Evolutionary conservation across 768 basidiomycete genomes (phyloP), one percentile per base, ranked within the genome.

Genomic region (Termitomyces sp.): DNA sequence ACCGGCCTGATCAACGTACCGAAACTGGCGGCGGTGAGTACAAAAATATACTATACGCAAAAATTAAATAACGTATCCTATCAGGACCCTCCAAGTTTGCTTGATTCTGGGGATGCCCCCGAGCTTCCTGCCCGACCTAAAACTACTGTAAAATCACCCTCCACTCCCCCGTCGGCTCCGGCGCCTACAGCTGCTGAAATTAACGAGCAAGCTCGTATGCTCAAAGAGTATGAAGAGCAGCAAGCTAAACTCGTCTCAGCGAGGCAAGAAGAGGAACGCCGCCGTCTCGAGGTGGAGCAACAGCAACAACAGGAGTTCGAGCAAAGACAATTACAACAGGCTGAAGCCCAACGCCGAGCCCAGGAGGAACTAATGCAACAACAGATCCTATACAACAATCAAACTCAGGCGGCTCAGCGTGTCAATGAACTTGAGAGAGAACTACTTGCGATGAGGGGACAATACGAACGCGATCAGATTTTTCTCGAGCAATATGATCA

Each of bases 1-100:
- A 99, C 97, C 10, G 92, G 95, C 42, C 80, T 99, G 31, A 97
- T 98, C 66, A 99, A 98, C 69, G 95, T 99, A 2, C 97, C 97
- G 11, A 99, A 98, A 70, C 80, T 99, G 33, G 96, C 94, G 42
- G 86, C 91, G 66, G 94, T 93, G 64, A 39, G 82, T 63, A 18
- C 15, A 12, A 29, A 36, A 11, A n/a, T 15, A 53, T 13, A 32
- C 18, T 43, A 50, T 13, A 20, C 33, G 12, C 41, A 23, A 35
- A 40, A 46, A 22, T 16, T 48, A 6, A 33, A 18, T 44, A 20
- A 62, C 33, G 31, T 29, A 20, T 50, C 42, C 27, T 20, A 29
- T 50, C 52, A 97, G 92, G 96, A 98, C 75, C 96, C 96, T 25
- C 97, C 96, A n/a, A 98, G 94, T 64, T 77, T 99, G 32, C 64